Percentiles rank a stretch among this genome's conserved stretches.
These are phyloP conservation scores for Mortierella sp. DNA, from an alignment of 371 early-diverging fungal genomes.

Conservation along the genomic window DNA sequence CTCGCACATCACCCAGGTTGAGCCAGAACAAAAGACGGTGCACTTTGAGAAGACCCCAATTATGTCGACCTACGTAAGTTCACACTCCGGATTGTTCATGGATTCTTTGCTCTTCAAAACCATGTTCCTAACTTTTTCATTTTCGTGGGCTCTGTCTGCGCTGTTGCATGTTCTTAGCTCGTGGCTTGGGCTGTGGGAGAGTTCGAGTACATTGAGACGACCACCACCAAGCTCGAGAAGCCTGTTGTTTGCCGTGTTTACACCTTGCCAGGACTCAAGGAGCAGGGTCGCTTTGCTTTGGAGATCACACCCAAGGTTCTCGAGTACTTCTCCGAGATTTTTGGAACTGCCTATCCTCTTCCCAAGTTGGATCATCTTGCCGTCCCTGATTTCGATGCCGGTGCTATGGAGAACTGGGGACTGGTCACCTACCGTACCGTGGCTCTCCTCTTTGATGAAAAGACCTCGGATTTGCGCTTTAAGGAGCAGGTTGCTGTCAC, in stretches of 20 bases:
- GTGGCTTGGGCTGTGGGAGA: slow-evolving; percentile 91
- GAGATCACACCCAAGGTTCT: slow-evolving; percentile 76
- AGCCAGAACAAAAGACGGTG: slow-evolving; percentile 55
- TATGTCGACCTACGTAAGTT: slow-evolving; percentile 87
- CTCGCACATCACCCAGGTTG: slow-evolving; percentile 40
- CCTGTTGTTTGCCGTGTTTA: slow-evolving; percentile 82
- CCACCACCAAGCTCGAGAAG: slow-evolving; percentile 69
- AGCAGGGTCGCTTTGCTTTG: slow-evolving; percentile 83
- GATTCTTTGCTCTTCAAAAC: slow-evolving; percentile 5
- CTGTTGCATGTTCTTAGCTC: slow-evolving; percentile 57
- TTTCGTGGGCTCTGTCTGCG: neutral
- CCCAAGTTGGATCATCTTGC: slow-evolving; percentile 91
- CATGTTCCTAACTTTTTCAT: neutral
- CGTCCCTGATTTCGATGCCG: slow-evolving; percentile 88
- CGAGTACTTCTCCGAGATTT: slow-evolving; percentile 83
- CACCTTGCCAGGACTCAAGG: slow-evolving; percentile 70
- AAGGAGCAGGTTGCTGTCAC: slow-evolving; percentile 86
- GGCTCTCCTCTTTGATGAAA: slow-evolving; percentile 77
- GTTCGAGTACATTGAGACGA: slow-evolving; percentile 85
- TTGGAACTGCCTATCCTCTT: slow-evolving; percentile 86
- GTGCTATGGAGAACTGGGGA: slow-evolving; percentile 97
- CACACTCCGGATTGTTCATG: neutral
- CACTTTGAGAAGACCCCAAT: slow-evolving; percentile 84
- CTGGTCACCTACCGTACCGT: slow-evolving; percentile 91
- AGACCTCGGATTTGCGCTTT: slow-evolving; percentile 66